Percentiles rank a stretch among this genome's conserved stretches.
Evolutionary conservation across 1,284 basidiomycete species (phyloP).

Genomic region (Cutaneotrichosporon dermatis): DNA sequence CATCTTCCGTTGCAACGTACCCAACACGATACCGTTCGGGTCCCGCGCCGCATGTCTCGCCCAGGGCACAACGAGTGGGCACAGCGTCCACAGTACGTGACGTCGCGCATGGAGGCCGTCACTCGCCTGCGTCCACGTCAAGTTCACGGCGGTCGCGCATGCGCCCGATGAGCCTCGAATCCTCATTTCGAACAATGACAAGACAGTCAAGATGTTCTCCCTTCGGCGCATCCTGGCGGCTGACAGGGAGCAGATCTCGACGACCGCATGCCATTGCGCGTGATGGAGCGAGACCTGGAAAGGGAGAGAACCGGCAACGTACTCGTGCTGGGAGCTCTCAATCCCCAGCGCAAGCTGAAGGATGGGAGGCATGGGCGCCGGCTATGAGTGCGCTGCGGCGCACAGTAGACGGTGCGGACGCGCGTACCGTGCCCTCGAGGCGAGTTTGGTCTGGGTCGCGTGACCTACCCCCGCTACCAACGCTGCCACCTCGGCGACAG

Average conservation of each 20-base stretch:
- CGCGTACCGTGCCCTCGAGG: constrained; percentile 2
- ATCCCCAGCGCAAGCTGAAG: background rate
- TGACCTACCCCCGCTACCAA: background rate
- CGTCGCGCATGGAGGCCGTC: constrained; percentile 14
- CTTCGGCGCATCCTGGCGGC: constrained; percentile 18
- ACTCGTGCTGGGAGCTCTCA: background rate
- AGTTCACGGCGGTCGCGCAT: background rate
- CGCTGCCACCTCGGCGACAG: constrained; percentile 6
- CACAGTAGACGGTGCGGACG: constrained; percentile 5
- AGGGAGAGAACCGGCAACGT: background rate
- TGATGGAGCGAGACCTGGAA: background rate
- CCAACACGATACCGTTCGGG: constrained; percentile 44
- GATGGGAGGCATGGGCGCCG: constrained; percentile 3
- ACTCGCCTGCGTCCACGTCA: background rate
- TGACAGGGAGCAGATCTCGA: background rate
- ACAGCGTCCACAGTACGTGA: constrained; percentile 25
- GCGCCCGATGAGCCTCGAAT: constrained; percentile 40
- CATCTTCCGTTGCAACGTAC: constrained; percentile 39
- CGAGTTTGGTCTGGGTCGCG: background rate
- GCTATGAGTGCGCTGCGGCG: constrained; percentile 14
- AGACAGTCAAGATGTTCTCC: constrained; percentile 45
- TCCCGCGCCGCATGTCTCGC: constrained; percentile 17
- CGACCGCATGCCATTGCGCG: background rate
- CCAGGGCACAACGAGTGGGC: constrained; percentile 1
- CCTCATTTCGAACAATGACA: constrained; percentile 48